Base-by-base conservation (phyloP, 2,329 filamentous ascomycete species). In the Beauveria medogensis region DNA sequence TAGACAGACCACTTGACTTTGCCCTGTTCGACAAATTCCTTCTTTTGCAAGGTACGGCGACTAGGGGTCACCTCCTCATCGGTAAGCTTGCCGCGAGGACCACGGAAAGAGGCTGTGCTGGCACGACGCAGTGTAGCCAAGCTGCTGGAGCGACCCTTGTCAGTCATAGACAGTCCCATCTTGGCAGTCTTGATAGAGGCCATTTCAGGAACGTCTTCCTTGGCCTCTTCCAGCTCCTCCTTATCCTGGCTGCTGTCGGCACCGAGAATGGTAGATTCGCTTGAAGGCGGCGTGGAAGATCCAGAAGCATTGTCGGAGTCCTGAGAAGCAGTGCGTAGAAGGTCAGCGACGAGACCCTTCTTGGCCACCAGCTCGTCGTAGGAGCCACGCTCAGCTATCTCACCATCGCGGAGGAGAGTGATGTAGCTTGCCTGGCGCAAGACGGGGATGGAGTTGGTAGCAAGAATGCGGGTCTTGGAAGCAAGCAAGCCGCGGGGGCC, bases 1-100 rank as follows among this genome's bases (percentile, higher is more conserved):
- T 99, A 99, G 30, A 99, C 93, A 68, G 70, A 69, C 92, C 94
- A 97, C 74, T 97, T 97, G 67, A 99, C 94, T 73, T 97, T 97
- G 69, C 94, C 94, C 76, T 99, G 92, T 73, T 99, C 92, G 2
- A 85, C 83, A 66, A 89, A 88, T 73, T 99, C 94, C 75, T 96
- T 95, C 61, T 81, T 82, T 74, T 97, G 92, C 70, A 87, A 91
- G 50, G 89, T 92, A 76, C 91, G 93, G 76, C 91, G 93, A 69
- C 88, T 78, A 59, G 85, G 77, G 52, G 78, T 84, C 57, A 90
- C 86, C 74, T 93, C 91, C 68, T 97, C 92, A 67, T 97, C 93
- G 0, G 81, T 83, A 37, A 93, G 74, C 74, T 94, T 96, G 67
- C 92, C 91, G 63, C 91, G 85, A 24, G 91, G 89, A 1, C 92